Evolutionary conservation across 805 yeast species (phyloP).

Genomic region (Starmerella riodocensis): DNA sequence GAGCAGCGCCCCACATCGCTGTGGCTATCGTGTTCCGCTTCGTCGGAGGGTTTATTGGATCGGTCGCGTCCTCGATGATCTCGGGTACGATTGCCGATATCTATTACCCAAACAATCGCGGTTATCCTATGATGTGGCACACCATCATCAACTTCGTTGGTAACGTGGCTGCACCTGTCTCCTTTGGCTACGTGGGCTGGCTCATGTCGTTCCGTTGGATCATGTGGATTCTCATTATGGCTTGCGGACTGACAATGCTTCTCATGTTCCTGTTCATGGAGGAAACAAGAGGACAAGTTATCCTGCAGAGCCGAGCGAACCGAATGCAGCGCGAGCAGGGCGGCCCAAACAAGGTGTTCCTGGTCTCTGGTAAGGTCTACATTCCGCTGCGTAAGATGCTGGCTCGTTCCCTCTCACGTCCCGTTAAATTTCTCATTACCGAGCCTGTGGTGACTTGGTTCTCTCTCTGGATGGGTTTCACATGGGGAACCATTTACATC

Average conservation of each 20-base stretch:
- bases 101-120: slow-evolving; percentile 45
- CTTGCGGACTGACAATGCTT: slow-evolving; percentile 41
- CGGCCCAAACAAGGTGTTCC: slow-evolving; percentile 11
- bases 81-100: slow-evolving; percentile 66
- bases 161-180: slow-evolving; percentile 53
- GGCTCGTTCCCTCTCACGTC: slow-evolving; percentile 39
- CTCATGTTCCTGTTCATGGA: slow-evolving; percentile 37
- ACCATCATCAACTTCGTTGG: slow-evolving; percentile 47
- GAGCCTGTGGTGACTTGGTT: slow-evolving; percentile 36
- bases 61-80: slow-evolving; percentile 60
- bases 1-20: slow-evolving; percentile 43
- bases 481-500: slow-evolving; percentile 40
- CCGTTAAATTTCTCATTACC: slow-evolving; percentile 46
- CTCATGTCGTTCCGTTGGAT: slow-evolving; percentile 59
- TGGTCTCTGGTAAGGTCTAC: slow-evolving; percentile 14
- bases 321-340: slow-evolving; percentile 24
- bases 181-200: slow-evolving; percentile 46
- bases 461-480: slow-evolving; percentile 35
- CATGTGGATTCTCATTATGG: slow-evolving; percentile 47
- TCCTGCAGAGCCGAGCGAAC: slow-evolving; percentile 38
- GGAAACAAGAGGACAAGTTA: slow-evolving; percentile 50
- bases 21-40: slow-evolving; percentile 53
- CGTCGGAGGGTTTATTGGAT: slow-evolving; percentile 57
- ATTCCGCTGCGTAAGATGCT: slow-evolving; percentile 37
- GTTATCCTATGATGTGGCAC: slow-evolving; percentile 53